phyloP scores from a whole-genome alignment of 2,329 filamentous ascomycete species.

The Ilyonectria destructans region DNA sequence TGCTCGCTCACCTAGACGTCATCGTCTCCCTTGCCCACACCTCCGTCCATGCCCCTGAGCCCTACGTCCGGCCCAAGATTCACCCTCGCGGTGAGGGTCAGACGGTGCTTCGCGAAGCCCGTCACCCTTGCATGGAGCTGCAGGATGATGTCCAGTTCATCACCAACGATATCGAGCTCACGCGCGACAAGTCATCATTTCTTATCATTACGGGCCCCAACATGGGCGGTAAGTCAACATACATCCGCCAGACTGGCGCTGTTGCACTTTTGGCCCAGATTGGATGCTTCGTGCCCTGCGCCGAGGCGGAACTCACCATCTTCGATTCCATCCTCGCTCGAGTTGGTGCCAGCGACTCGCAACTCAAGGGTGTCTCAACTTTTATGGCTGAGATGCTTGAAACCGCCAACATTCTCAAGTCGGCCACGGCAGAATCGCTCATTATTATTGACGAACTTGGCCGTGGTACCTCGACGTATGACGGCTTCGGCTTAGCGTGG shows the following conservation, averaged over 20 bases:
- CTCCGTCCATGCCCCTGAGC: slow-evolving; percentile 91
- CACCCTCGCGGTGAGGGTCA: slow-evolving; percentile 90
- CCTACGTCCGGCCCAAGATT: slow-evolving; percentile 93
- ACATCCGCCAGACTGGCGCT: slow-evolving; percentile 97
- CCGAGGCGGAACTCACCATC: slow-evolving; percentile 91
- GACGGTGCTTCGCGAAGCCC: slow-evolving; percentile 91
- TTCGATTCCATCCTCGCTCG: slow-evolving; percentile 98
- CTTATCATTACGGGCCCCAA: slow-evolving; percentile 98
- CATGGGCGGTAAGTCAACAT: slow-evolving; percentile 99
- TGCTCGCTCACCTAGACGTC: slow-evolving; percentile 95
- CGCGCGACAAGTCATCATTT: slow-evolving; percentile 86
- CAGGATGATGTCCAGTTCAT: slow-evolving; percentile 99
- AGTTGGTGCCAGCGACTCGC: slow-evolving; percentile 95
- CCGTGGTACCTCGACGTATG: slow-evolving; percentile 96
- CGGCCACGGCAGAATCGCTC: slow-evolving; percentile 92
- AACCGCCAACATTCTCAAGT: slow-evolving; percentile 98
- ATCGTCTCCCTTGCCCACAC: slow-evolving; percentile 95
- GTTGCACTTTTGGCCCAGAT: slow-evolving; percentile 98
- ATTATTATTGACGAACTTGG: slow-evolving; percentile 99
- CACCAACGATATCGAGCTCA: slow-evolving; percentile 92
- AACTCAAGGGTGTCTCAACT: slow-evolving; percentile 97
- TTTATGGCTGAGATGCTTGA: slow-evolving; percentile 99
- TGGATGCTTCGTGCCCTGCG: slow-evolving; percentile 95
- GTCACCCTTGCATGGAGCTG: slow-evolving; percentile 98
- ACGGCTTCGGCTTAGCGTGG: slow-evolving; percentile 99